These are phyloP conservation scores for Pseudogymnoascus sp. DNA, from an alignment of 2,329 filamentous ascomycete genomes.

Conservation along the genomic window DNA sequence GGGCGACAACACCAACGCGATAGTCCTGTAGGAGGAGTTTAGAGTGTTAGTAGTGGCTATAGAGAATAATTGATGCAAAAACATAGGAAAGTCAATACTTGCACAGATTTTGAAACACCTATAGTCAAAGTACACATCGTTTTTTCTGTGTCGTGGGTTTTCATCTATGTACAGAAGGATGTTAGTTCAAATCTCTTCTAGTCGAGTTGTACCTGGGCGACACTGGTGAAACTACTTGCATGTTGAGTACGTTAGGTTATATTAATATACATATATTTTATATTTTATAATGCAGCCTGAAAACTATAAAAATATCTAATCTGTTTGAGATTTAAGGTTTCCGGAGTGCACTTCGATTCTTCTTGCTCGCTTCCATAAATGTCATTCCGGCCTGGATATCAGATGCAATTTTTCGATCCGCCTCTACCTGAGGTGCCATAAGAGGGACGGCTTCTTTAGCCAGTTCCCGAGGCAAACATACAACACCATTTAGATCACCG, in stretches of 20 bases:
- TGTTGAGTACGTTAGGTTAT: background rate
- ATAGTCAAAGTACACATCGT: conserved; percentile 22
- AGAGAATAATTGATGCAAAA: conserved; percentile 11
- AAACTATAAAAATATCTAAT: background rate
- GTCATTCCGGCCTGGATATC: background rate
- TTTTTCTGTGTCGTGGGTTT: conserved; percentile 17
- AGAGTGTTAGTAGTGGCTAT: conserved; percentile 10
- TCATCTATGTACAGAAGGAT: background rate
- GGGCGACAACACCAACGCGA: conserved; percentile 1
- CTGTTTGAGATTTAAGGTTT: background rate
- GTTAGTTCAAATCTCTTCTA: too few species aligned
- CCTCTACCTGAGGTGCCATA: background rate
- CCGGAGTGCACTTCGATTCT: background rate
- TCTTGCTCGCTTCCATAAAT: conserved; percentile 6
- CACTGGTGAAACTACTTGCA: background rate
- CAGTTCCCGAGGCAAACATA: conserved; percentile 25
- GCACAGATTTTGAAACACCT: conserved; percentile 18
- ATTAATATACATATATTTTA: background rate
- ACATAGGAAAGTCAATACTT: conserved; percentile 13
- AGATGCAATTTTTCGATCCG: background rate
- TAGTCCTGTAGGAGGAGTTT: conserved; percentile 2
- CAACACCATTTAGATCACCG: conserved; percentile 33
- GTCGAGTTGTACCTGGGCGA: too few species aligned
- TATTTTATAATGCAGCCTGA: background rate
- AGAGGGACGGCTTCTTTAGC: conserved; percentile 11